Evolutionary conservation across 495 filamentous ascomycete species (phyloP), one percentile per base, ranked within the genome.

Genomic region (Polyplosphaeria fusca): DNA sequence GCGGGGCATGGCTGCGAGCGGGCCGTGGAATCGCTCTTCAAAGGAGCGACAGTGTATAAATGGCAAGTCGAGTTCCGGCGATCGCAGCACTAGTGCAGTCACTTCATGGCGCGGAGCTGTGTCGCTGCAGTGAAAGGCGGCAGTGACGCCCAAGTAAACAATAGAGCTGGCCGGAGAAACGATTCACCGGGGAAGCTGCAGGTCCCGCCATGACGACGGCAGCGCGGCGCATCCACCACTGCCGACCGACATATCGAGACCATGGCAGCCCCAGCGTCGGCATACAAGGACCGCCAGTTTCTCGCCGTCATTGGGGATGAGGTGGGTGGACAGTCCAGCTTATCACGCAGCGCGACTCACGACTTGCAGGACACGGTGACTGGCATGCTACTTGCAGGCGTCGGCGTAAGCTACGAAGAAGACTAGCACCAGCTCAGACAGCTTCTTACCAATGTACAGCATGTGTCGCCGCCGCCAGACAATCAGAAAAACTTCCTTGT

Each of bases 281-380:
- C 81, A 45, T 86, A 84, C 73, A 88, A 95, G 76, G 89, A 96
- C 73, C 82, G 94, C 61, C 86, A 97, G 71, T 95, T 99, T 75
- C 82, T 97, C 46, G 94, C 93, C 44, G 91, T 97, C 25, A 97
- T 99, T 65, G 92, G 91, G 30, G 94, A 99, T 73, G 93, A 97
- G 84, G 93, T 94, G 44, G 5, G 2, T 27, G 25, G 20, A 11
- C 39, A n/a, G n/a, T n/a, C n/a, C n/a, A n/a, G n/a, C n/a, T n/a
- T n/a, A n/a, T n/a, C n/a, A n/a, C n/a, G n/a, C n/a, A n/a, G n/a
- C n/a, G n/a, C n/a, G n/a, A n/a, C n/a, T n/a, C n/a, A n/a, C n/a
- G n/a, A n/a, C n/a, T n/a, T 47, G 18, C 25, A 85, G 87, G 93
- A 96, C 71, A 94, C 93, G 27, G 88, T 97, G 43, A 97, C 94